Conservation (phyloP, 768 basidiomycete genomes). For the Filobasidium floriforme region DNA sequence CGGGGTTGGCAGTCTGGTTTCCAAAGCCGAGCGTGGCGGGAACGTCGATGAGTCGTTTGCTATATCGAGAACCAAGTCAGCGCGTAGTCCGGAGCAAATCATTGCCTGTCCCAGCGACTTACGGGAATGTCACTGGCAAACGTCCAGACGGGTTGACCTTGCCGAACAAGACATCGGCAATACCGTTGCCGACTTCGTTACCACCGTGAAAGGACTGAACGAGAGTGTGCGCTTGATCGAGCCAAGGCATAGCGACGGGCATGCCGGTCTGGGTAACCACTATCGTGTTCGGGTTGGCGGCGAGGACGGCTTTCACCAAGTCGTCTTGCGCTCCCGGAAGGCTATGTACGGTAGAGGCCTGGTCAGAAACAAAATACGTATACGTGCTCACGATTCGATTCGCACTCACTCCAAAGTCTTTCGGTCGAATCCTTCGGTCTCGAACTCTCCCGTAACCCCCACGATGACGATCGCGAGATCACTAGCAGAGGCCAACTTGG, state of each 20-base stretch:
- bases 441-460: constrained; percentile 58
- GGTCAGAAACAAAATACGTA: not conserved
- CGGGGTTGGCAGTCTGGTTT: not conserved
- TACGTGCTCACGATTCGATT: not conserved
- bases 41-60: constrained; percentile 14
- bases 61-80: not conserved
- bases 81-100: not conserved
- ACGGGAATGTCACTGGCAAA: constrained; percentile 59
- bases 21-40: not conserved
- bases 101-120: constrained; percentile 47
- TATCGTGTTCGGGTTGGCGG: constrained; percentile 10
- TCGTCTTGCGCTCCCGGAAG: constrained; percentile 60
- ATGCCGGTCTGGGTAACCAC: constrained; percentile 21
- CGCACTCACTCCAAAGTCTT: constrained; percentile 48
- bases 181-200: constrained; percentile 56
- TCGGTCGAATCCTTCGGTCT: constrained; percentile 64
- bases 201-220: constrained; percentile 79
- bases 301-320: constrained; percentile 45
- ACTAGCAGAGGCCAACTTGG: constrained; percentile 51
- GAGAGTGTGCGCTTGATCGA: constrained; percentile 13
- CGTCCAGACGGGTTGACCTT: constrained; percentile 57
- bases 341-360: constrained; percentile 11
- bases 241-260: constrained; percentile 16
- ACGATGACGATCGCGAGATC: constrained; percentile 57
- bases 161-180: constrained; percentile 61